Percentiles rank a stretch among this genome's conserved stretches.
phyloP scores from a whole-genome alignment of 768 basidiomycete species.

The Rickenella mellea region DNA sequence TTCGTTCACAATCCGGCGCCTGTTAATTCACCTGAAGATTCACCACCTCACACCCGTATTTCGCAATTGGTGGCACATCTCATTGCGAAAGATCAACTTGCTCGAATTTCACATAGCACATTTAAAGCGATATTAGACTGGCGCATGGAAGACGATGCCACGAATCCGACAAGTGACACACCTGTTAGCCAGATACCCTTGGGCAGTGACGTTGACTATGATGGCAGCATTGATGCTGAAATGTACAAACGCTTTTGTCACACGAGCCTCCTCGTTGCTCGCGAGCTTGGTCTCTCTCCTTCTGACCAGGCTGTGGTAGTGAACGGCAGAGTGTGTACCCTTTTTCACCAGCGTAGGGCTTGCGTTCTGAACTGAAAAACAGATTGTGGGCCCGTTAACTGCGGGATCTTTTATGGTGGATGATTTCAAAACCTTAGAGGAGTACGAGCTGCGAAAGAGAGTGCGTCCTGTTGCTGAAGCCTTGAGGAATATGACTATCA shows the following conservation, averaged over 20 bases:
- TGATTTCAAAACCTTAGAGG: constrained; percentile 67
- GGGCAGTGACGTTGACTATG: constrained; percentile 18
- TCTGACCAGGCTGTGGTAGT: constrained; percentile 59
- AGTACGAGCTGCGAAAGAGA: constrained; percentile 67
- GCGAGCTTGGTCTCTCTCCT: constrained; percentile 47
- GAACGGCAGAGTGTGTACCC: constrained; percentile 75
- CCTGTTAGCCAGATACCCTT: not conserved
- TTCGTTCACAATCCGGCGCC: constrained; percentile 66
- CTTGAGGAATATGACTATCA: constrained; percentile 42
- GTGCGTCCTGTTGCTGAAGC: constrained; percentile 61
- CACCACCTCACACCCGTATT: constrained; percentile 14
- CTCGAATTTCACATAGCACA: constrained; percentile 20
- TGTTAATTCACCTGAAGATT: constrained; percentile 10
- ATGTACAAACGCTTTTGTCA: constrained; percentile 34
- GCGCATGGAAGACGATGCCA: too few species aligned
- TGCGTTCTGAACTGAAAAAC: constrained; percentile 3
- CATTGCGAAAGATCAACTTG: constrained; percentile 28
- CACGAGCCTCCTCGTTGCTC: constrained; percentile 36
- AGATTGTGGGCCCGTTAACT: constrained; percentile 74
- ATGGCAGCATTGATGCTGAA: constrained; percentile 22
- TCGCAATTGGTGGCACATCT: constrained; percentile 46
- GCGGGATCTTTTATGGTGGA: constrained; percentile 47
- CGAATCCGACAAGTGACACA: not conserved
- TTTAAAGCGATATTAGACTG: not conserved
- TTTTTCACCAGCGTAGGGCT: not conserved